Conservation (phyloP, 2,329 filamentous ascomycete genomes). For the Triangularia verruculosa region DNA sequence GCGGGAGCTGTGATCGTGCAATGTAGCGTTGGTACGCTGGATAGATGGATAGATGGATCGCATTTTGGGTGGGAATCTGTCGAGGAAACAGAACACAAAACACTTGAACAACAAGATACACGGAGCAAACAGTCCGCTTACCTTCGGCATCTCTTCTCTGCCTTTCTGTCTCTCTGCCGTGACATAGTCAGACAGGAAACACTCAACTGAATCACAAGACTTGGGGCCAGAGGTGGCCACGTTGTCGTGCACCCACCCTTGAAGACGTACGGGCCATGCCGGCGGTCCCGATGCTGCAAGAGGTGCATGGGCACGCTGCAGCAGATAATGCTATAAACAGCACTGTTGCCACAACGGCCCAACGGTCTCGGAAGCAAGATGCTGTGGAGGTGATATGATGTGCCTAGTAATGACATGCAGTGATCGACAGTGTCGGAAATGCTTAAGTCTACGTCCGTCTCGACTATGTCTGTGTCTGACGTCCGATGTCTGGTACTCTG, state of each 20-base stretch:
- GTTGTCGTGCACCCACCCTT: not conserved
- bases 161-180: not conserved
- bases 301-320: not conserved
- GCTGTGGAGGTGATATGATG: not conserved
- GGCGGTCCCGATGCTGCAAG: not conserved
- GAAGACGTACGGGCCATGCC: not conserved
- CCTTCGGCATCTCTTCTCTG: not conserved
- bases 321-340: not conserved
- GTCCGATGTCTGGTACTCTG: not conserved
- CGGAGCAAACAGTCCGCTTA: not conserved
- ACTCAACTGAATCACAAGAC: not conserved
- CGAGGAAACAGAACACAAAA: not conserved
- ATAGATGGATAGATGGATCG: not conserved
- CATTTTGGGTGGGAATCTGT: not conserved
- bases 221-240: not conserved
- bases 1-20: not conserved
- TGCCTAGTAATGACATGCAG: not conserved
- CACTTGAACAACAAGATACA: not conserved
- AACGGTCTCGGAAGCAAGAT: not conserved
- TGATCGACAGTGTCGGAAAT: not conserved
- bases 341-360: not conserved
- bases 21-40: not conserved
- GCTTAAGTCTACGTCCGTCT: not conserved
- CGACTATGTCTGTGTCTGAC: not conserved
- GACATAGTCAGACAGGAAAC: not conserved